Percentiles rank a stretch among this genome's conserved stretches.
These are phyloP conservation scores for Daldinia caldariorum DNA, from an alignment of 495 filamentous ascomycete genomes.

Conservation along the genomic window DNA sequence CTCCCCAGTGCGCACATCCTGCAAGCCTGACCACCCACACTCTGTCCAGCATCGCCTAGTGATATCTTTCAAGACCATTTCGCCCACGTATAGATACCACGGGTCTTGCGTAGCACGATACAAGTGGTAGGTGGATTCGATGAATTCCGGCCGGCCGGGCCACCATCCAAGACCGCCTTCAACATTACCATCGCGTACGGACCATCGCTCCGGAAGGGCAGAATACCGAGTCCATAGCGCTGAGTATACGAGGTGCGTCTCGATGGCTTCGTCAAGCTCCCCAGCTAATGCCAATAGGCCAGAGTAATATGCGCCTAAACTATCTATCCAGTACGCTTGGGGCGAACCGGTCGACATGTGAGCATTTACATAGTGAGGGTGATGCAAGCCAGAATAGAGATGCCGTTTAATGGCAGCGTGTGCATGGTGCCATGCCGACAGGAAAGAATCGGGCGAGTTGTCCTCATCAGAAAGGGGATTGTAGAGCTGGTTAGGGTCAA, in stretches of 20 bases:
- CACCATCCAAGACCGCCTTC: slow-evolving; percentile 93
- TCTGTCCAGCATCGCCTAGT: slow-evolving; percentile 89
- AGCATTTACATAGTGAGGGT: slow-evolving; percentile 91
- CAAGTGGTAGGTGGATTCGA: slow-evolving; percentile 93
- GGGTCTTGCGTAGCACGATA: slow-evolving; percentile 94
- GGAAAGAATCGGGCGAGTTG: slow-evolving; percentile 78
- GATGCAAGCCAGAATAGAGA: slow-evolving; percentile 74
- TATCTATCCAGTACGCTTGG: slow-evolving; percentile 92
- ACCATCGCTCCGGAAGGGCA: slow-evolving; percentile 94
- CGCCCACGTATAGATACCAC: slow-evolving; percentile 94
- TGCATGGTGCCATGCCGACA: slow-evolving; percentile 85
- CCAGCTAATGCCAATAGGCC: slow-evolving; percentile 89
- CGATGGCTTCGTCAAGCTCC: slow-evolving; percentile 87
- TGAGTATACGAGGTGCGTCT: slow-evolving; percentile 86
- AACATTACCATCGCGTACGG: slow-evolving; percentile 81
- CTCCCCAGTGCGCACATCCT: slow-evolving; percentile 89
- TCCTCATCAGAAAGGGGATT: slow-evolving; percentile 68
- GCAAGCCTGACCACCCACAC: slow-evolving; percentile 95
- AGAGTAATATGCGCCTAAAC: slow-evolving; percentile 92
- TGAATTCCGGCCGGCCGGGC: slow-evolving; percentile 93
- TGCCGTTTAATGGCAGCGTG: slow-evolving; percentile 89
- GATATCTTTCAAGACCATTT: slow-evolving; percentile 93
- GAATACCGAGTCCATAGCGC: slow-evolving; percentile 95
- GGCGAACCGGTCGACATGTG: slow-evolving; percentile 83
- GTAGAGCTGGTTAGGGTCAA: slow-evolving; percentile 67